Evolutionary conservation across 805 yeast genomes (phyloP).

Genomic region (Wickerhamiella australiensis): DNA sequence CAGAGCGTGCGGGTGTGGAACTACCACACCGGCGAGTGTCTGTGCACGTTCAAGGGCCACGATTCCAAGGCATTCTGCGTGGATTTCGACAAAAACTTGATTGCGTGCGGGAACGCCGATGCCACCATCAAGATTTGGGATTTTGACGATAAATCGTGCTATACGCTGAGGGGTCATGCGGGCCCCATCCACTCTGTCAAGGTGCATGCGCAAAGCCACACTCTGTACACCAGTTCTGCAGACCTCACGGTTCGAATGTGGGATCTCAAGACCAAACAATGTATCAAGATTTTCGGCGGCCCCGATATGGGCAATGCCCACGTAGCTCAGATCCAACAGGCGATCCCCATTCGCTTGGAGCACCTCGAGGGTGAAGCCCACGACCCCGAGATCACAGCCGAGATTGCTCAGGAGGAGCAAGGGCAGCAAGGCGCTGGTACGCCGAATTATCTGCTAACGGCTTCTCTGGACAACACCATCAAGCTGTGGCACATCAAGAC

Average conservation of each 20-base stretch:
- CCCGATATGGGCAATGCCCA: constrained; percentile 57
- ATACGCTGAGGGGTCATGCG: constrained; percentile 82
- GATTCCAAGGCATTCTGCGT: constrained; percentile 73
- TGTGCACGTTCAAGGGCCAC: constrained; percentile 89
- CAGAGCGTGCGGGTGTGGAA: constrained; percentile 92
- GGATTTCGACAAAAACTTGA: constrained; percentile 67
- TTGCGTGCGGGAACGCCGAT: constrained; percentile 91
- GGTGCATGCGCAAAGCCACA: constrained; percentile 64
- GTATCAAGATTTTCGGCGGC: constrained; percentile 62
- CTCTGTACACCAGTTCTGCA: constrained; percentile 79
- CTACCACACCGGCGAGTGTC: constrained; percentile 85
- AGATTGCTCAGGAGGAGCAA: constrained; percentile 13
- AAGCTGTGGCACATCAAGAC: constrained; percentile 82
- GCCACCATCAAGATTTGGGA: constrained; percentile 92
- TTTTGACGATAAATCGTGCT: constrained; percentile 83
- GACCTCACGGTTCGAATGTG: constrained; percentile 90
- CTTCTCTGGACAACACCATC: constrained; percentile 85
- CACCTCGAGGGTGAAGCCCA: constrained; percentile 43
- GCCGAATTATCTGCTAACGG: constrained; percentile 77
- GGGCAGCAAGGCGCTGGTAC: constrained; percentile 29
- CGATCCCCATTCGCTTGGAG: constrained; percentile 68
- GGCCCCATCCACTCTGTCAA: constrained; percentile 89
- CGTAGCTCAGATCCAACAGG: constrained; percentile 87
- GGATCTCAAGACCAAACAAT: constrained; percentile 73
- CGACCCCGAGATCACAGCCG: constrained; percentile 13